Base-by-base conservation (phyloP, 2,329 filamentous ascomycete species). In the Talaromyces sp. region DNA sequence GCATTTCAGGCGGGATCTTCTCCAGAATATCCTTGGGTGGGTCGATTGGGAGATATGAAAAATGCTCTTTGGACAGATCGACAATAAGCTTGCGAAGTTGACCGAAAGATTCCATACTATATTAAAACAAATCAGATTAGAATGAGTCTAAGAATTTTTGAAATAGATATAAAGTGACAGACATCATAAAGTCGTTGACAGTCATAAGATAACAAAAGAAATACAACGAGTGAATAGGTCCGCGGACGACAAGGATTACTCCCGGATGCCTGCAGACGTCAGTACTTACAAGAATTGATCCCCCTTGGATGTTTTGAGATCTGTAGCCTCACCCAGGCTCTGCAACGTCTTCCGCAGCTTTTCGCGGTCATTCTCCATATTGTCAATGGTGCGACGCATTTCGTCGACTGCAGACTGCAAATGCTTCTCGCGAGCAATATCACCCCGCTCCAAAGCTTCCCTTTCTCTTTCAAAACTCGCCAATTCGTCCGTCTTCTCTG, bases 51-150 rank as follows among this genome's bases (percentile, higher is more conserved):
- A 82, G 76, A 65, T 82, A 79, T 61, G 74, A 72, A 67, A 83
- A 83, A 64, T 82, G 79, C 57, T 80, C 79, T 59, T 78, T 75
- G 38, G 81, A 79, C 46, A 83, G 73, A 61, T 81, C 76, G 65
- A 81, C 70, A 65, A 83, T 82, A 61, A 81, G 78, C 62, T 74
- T 77, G 60, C 78, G 77, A 46, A 84, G 78, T 64, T 82, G 76
- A 50, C 72, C 73, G 71, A 84, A 84, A 54, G 79, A 79, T 62
- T 82, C 78, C 67, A 80, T 68, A 75, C 81, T 83, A 74, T 67
- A 27, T 51, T 35, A 32, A 38, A 32, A 60, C 31, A 56, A 43
- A 51, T 54, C 52, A 46, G 50, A 46, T 58, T 58, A 54, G 57
- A 54, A 52, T 19, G 26, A 52, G n/a, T n/a, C 27, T 26, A 19